Evolutionary conservation across 2,329 filamentous ascomycete genomes (phyloP), one percentile per base, ranked within the genome.

Genomic region (Dactylonectria estremocensis): DNA sequence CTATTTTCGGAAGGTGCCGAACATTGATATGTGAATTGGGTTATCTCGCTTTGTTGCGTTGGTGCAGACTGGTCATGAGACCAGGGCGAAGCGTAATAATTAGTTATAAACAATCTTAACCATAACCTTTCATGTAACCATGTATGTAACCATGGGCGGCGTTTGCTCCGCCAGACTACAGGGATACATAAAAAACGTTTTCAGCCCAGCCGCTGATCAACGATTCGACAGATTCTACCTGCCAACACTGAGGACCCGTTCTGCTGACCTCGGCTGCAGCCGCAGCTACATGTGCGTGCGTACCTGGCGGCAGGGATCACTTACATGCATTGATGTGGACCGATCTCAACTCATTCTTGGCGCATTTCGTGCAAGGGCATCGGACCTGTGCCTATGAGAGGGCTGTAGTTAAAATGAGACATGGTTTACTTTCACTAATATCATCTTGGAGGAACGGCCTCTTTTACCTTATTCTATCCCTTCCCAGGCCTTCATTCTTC

Each of bases 111-210:
- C 52, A 55, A 55, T 40, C 33, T 40, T 22, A 55, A 55, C 52
- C n/a, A 55, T 55, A 40, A 24, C 52, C 46, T 55, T 55, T 13
- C 52, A 55, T 40, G 52, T 55, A 55, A 40, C 50, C 33, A 55
- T 40, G 33, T 16, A 55, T 55, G 52, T 55, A 55, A 55, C 33
- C 52, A 55, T 55, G 18, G 11, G n/a, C n/a, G 53, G 35, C 20
- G 18, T 55, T 37, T 43, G 33, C 9, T 55, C 50, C 24, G 52
- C 52, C 18, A 14, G 52, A 16, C 18, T 24, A 40, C 52, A 55
- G n/a, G 52, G 52, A 14, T 24, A 22, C 52, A 43, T 5, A 28
- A 31, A 24, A 57, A 46, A 33, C 35, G 8, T 45, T 43, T 56
- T 45, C 20, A 56, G 53, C 20, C 46, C 16, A 20, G 10, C 22